phyloP scores from a whole-genome alignment of 768 basidiomycete genomes.

The Infundibulicybe gibba region DNA sequence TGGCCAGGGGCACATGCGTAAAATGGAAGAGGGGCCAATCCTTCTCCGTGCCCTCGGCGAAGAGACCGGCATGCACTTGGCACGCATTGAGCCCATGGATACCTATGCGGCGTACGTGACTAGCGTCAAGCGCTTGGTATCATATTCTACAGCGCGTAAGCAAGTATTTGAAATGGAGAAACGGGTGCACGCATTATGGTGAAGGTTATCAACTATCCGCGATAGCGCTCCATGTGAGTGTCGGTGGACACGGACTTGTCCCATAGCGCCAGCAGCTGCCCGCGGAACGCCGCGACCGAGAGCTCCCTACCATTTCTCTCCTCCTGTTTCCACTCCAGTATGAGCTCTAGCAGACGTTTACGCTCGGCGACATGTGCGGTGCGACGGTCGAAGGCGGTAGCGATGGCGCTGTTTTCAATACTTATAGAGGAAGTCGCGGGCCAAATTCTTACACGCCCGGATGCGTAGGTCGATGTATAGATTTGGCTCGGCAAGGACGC shows the following conservation, averaged over 20 bases:
- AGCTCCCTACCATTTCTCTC: conserved; percentile 71
- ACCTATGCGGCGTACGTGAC: conserved; percentile 47
- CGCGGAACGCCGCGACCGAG: conserved; percentile 55
- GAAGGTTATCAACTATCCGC: conserved; percentile 57
- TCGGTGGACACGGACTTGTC: conserved; percentile 57
- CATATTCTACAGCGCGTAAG: conserved; percentile 48
- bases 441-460: conserved; percentile 60
- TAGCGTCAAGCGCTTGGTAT: conserved; percentile 58
- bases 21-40: conserved; percentile 76
- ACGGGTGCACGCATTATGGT: conserved; percentile 46
- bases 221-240: no score
- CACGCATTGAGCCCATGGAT: conserved; percentile 47
- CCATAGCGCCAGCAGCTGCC: conserved; percentile 58
- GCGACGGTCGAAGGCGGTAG: conserved; percentile 65
- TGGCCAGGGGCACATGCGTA: conserved; percentile 53
- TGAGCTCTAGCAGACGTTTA: no score
- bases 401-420: conserved; percentile 70
- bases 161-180: neutral
- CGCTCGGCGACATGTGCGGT: conserved; percentile 64
- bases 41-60: conserved; percentile 58
- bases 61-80: no score
- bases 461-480: no score
- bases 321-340: no score
- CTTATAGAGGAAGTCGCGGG: conserved; percentile 63
- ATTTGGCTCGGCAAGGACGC: conserved; percentile 49